Evolutionary conservation across 352 stramenopile species (phyloP).

Genomic region (Phytopythium cucurbitacearum): DNA sequence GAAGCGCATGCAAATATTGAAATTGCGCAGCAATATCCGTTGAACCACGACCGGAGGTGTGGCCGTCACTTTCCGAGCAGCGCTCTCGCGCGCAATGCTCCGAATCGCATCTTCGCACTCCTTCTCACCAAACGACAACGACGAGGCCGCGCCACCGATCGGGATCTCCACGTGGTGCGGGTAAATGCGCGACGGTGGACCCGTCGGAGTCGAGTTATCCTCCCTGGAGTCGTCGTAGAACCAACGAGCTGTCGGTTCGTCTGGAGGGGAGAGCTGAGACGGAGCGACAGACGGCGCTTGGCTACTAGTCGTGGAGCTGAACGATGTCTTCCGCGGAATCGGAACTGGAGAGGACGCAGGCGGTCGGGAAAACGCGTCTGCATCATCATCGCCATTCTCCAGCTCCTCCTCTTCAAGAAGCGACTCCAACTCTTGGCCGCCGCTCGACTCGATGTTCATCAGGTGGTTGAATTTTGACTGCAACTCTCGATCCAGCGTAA

Average conservation of each 20-base stretch:
- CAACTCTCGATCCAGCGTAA: slow-evolving; percentile 66
- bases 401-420: slow-evolving; percentile 31
- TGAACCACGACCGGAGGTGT: slow-evolving; percentile 62
- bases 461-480: slow-evolving; percentile 68
- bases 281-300: slow-evolving; percentile 37
- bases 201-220: slow-evolving; percentile 29
- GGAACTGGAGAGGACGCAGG: slow-evolving; percentile 32
- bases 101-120: slow-evolving; percentile 73
- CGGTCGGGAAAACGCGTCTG: too few relatives aligned
- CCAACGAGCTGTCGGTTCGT: slow-evolving; percentile 74
- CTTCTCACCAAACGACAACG: slow-evolving; percentile 83
- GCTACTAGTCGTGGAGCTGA: slow-evolving; percentile 53
- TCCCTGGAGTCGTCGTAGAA: slow-evolving; percentile 61
- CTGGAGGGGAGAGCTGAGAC: slow-evolving; percentile 47
- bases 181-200: slow-evolving; percentile 72
- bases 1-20: slow-evolving; percentile 87
- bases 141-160: slow-evolving; percentile 73
- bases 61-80: slow-evolving; percentile 34
- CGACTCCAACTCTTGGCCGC: slow-evolving; percentile 26
- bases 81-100: slow-evolving; percentile 63
- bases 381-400: not conserved
- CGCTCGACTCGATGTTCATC: slow-evolving; percentile 59
- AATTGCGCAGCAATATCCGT: slow-evolving; percentile 81
- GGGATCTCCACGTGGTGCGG: slow-evolving; percentile 86
- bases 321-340: slow-evolving; percentile 50